Base-by-base conservation (phyloP, 768 basidiomycete species). In the Kwoniella heveanensis region DNA sequence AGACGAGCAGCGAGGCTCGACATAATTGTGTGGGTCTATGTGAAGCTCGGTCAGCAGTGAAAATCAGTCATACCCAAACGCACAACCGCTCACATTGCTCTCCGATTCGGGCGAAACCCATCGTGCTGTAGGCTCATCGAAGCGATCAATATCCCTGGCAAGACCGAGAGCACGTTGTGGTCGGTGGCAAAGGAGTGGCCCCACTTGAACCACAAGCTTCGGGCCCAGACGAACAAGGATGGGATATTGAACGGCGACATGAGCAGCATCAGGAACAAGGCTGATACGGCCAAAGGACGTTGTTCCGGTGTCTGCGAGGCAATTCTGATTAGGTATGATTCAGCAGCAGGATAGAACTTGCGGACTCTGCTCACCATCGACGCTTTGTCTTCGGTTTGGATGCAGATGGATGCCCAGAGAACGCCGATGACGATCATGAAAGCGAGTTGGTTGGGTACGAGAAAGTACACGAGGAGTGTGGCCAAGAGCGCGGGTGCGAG, bases 381-480 rank as follows among this genome's bases (percentile, higher is more conserved):
- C 3, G 17, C 39, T 17, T 17, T 8, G 26, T 58, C 27, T 1
- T 27, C 22, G 32, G 47, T 32, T 4, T 24, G 22, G 26, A 49
- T 6, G 8, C 2, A 32, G 24, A 24, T 39, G 32, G 39, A 26
- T 21, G 24, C 15, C 49, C 56, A 59, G 21, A 64, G 7, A 2
- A 54, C 56, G 12, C 22, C 48, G 22, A 90, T 91, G 68, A 87
- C 87, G 21, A 90, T 88, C 24, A 95, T 83, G 79, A 89, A 93
- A 4, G 89, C 92, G 10, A 94, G 89, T 79, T 96, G 93, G 86
- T 91, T 92, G 0, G 93, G 93, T n/a, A 94, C 83, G 56, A 92
- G 81, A 39, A 90, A 67, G 62, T 88, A 85, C 39, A 93, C 87
- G n/a, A 88, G 80, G 17, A 84, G 66, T 54, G 88, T 83, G 32